Percentiles rank a stretch among this genome's conserved stretches.
Conservation (phyloP, 2,329 filamentous ascomycete species). For the Ophiocordyceps camponoti-leonardi region DNA sequence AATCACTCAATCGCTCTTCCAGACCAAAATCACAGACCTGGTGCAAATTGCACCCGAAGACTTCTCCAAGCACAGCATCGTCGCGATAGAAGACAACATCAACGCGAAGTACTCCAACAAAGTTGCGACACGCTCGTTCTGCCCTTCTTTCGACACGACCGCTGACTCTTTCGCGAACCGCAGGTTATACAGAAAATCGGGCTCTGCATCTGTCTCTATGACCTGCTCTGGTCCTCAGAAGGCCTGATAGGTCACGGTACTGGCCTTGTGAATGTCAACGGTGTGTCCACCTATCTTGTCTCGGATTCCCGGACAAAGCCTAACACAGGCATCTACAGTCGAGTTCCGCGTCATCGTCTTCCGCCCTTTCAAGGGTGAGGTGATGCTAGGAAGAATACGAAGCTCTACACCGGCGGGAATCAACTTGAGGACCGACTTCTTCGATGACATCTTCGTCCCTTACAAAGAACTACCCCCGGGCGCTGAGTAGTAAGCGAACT, state of each 20-base stretch:
- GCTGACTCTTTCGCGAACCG: not conserved
- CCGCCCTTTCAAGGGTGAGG: slow-evolving; percentile 87
- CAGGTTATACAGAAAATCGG: slow-evolving; percentile 85
- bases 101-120: slow-evolving; percentile 96
- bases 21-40: slow-evolving; percentile 90
- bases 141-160: not conserved
- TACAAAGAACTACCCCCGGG: slow-evolving; percentile 56
- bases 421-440: slow-evolving; percentile 74
- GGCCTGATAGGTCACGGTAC: slow-evolving; percentile 86
- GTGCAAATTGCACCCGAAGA: slow-evolving; percentile 84
- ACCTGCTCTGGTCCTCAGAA: slow-evolving; percentile 76
- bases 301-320: too few relatives aligned
- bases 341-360: slow-evolving; percentile 91
- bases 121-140: slow-evolving; percentile 20
- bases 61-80: slow-evolving; percentile 65
- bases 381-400: slow-evolving; percentile 71
- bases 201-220: slow-evolving; percentile 84
- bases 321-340: slow-evolving; percentile 30
- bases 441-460: slow-evolving; percentile 77
- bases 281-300: slow-evolving; percentile 20
- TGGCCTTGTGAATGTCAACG: slow-evolving; percentile 86
- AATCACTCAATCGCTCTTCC: not conserved
- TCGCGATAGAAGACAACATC: slow-evolving; percentile 90
- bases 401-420: slow-evolving; percentile 57
- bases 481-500: slow-evolving; percentile 49